Evolutionary conservation across 495 filamentous ascomycete genomes (phyloP), one percentile per base, ranked within the genome.

Genomic region (Aspergillus wentii): DNA sequence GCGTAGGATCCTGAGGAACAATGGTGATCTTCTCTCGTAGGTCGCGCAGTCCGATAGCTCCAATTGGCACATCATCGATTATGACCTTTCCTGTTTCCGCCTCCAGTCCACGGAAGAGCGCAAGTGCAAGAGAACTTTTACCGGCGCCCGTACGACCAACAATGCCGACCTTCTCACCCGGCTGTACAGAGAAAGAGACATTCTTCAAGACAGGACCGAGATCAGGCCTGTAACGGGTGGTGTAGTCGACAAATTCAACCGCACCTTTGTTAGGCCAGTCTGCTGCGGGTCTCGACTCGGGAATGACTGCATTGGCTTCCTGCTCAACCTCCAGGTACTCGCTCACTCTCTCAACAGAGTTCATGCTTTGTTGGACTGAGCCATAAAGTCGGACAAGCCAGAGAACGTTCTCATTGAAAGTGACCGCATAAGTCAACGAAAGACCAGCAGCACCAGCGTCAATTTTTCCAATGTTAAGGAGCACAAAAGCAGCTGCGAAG

Each of bases 291-390:
- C 86, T 74, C 33, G 82, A 84, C 29, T 95, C 78, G 22, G 85
- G 78, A 31, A 94, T 80, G 42, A 95, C 70, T 6, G 85, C 68
- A 4, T 68, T 69, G 0, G 94, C 90, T 61, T 99, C 94, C 52
- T 96, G 92, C 52, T 97, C 92, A 3, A 97, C 85, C 19, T 96
- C 89, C 8, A 99, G 77, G 51, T 96, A 99, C 62, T 99, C 92
- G 55, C 90, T 87, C 48, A 99, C 85, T 38, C 94, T 83, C 64
- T 99, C 94, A n/a, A 99, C 90, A 1, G 89, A 91, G 64, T 99
- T 99, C 94, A 99, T 97, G 61, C 94, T 97, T 64, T 97, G 94
- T 59, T 99, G 94, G 49, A 96, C 94, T 52, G 85, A 74, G 0
- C 91, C 83, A 51, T 97, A 99, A n/a, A 96, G 72, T 15, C 94